Percentiles rank a stretch among this genome's conserved stretches.
These are phyloP conservation scores for Gymnopus androsaceus DNA, from an alignment of 1,284 basidiomycete species.

Conservation along the genomic window DNA sequence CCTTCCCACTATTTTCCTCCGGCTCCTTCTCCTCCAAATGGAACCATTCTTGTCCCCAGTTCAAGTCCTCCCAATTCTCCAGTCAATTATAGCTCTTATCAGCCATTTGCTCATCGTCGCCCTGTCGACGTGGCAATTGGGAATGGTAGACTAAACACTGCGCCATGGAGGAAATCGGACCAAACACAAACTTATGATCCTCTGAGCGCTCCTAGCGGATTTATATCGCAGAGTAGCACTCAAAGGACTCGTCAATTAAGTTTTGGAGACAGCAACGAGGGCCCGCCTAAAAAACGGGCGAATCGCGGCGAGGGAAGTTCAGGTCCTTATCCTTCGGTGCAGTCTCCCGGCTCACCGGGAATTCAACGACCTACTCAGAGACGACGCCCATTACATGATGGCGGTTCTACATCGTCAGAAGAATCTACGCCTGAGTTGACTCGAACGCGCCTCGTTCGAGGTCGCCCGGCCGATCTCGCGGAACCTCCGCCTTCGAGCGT, in stretches of 20 bases:
- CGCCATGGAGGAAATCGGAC: slow-evolving; percentile 38
- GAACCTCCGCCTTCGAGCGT: slow-evolving; percentile 24
- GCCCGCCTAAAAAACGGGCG: slow-evolving; percentile 68
- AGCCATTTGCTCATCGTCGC: slow-evolving; percentile 33
- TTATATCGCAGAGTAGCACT: slow-evolving; percentile 43
- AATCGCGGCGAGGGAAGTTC: slow-evolving; percentile 50
- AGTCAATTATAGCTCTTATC: slow-evolving; percentile 36
- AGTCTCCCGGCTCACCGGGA: slow-evolving; percentile 57
- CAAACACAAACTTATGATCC: slow-evolving; percentile 48
- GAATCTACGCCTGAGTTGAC: slow-evolving; percentile 32
- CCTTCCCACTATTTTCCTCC: slow-evolving; percentile 45
- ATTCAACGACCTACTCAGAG: slow-evolving; percentile 53
- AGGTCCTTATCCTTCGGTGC: slow-evolving; percentile 42
- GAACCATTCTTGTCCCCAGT: slow-evolving; percentile 69
- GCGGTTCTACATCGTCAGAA: slow-evolving; percentile 25
- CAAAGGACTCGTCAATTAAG: slow-evolving; percentile 47
- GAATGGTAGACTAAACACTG: slow-evolving; percentile 38
- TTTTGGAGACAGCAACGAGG: slow-evolving; percentile 47
- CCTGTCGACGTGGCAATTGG: slow-evolving; percentile 45
- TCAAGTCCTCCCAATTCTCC: slow-evolving; percentile 64
- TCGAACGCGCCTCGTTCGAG: slow-evolving; percentile 56
- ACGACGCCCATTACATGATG: slow-evolving; percentile 42
- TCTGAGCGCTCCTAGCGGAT: slow-evolving; percentile 61
- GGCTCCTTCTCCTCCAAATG: slow-evolving; percentile 36
- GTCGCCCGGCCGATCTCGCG: slow-evolving; percentile 38